A percentile compares a stretch with the other conserved stretches of the same genome.
Evolutionary conservation across 2,329 filamentous ascomycete genomes (phyloP).

Genomic region (Dichotomopilus funicola): DNA sequence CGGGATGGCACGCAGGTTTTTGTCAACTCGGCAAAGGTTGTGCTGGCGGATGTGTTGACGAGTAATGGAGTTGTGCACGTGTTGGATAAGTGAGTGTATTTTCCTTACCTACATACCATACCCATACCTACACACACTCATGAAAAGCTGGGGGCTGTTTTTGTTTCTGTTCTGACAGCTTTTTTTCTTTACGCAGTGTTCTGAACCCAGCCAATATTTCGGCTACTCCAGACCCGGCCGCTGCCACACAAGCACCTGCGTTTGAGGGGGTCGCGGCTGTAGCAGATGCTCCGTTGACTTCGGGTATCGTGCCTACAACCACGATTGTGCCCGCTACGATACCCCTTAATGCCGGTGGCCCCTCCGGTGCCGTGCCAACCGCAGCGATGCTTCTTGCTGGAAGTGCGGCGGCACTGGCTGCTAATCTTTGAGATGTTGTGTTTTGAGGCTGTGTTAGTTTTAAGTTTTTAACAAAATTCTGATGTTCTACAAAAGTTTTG

Average conservation of each 20-base stretch:
- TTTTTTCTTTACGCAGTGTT: slow-evolving; percentile 28
- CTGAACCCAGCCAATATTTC: slow-evolving; percentile 30
- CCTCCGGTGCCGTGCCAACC: slow-evolving; percentile 13
- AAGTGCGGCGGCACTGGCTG: slow-evolving; percentile 3
- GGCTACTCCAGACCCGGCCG: slow-evolving; percentile 26
- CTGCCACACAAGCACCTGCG: slow-evolving; percentile 28
- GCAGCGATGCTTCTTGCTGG: slow-evolving; percentile 17
- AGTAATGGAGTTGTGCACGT: slow-evolving; percentile 53
- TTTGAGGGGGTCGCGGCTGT: slow-evolving; percentile 25
- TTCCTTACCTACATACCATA: slow-evolving; percentile 1
- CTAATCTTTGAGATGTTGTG: not conserved
- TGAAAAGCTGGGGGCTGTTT: too few species aligned
- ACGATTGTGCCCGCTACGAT: slow-evolving; percentile 24
- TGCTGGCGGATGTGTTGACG: slow-evolving; percentile 43
- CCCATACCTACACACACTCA: too few species aligned
- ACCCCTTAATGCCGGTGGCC: slow-evolving; percentile 16
- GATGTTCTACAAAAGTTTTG: too few species aligned
- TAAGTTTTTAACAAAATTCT: too few species aligned
- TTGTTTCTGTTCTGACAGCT: slow-evolving; percentile 15
- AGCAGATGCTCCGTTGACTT: slow-evolving; percentile 26
- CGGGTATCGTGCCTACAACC: slow-evolving; percentile 23
- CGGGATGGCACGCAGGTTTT: slow-evolving; percentile 29
- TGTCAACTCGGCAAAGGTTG: slow-evolving; percentile 45
- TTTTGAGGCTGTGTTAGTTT: not conserved
- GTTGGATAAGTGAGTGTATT: slow-evolving; percentile 46